Evolutionary conservation across 177 flowering plant genomes (phyloP).

Genomic region (Vitis hybrid): DNA sequence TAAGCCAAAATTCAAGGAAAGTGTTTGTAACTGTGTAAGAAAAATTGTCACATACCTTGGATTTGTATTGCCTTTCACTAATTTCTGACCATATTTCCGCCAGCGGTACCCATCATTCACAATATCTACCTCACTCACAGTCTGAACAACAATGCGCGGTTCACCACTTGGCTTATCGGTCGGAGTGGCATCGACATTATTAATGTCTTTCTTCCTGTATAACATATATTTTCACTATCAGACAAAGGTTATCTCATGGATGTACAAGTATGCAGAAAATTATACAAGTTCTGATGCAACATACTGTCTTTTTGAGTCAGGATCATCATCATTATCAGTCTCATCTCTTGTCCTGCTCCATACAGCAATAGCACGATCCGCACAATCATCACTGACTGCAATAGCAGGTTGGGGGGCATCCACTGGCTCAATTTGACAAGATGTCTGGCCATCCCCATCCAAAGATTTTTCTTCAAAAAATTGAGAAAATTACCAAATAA

Average conservation of each 20-base stretch:
- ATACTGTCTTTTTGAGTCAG: conserved; percentile 45
- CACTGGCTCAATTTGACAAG: conserved; percentile 17
- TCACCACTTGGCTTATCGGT: conserved; percentile 35
- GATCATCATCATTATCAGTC: conserved; percentile 22
- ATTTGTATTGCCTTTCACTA: conserved; percentile 69
- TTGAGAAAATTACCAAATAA: conserved; percentile 4
- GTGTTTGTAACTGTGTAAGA: neutral
- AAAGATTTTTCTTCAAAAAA: conserved; percentile 28
- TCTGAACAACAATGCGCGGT: conserved; percentile 48
- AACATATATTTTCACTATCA: neutral
- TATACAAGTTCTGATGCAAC: conserved; percentile 6
- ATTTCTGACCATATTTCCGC: conserved; percentile 77
- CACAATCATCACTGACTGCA: conserved; percentile 17
- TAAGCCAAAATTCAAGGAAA: neutral
- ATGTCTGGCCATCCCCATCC: conserved; percentile 14
- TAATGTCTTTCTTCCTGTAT: conserved; percentile 42
- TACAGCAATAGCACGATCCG: conserved; percentile 12
- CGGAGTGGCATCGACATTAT: conserved; percentile 15
- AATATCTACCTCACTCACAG: conserved; percentile 55
- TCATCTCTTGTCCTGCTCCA: conserved; percentile 23
- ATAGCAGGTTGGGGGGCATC: conserved; percentile 8
- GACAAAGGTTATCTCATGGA: neutral
- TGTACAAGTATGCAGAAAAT: neutral
- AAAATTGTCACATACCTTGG: conserved; percentile 44
- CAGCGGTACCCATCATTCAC: conserved; percentile 68